Base-by-base conservation (phyloP, 2,329 filamentous ascomycete genomes). In the Decorospora gaudefroyi region DNA sequence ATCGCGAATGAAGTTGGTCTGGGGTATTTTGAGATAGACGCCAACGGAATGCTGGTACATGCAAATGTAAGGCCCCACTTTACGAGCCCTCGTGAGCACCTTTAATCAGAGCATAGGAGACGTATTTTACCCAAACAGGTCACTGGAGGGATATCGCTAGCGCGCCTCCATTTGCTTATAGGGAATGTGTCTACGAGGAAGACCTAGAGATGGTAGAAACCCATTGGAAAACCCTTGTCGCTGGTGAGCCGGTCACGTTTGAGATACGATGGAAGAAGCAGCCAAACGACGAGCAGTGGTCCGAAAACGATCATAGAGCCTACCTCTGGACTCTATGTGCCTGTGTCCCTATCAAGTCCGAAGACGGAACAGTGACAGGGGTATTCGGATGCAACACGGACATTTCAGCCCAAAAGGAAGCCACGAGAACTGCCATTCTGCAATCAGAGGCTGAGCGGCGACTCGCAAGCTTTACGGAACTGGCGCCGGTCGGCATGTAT, bases 251-350 rank as follows among this genome's bases (percentile, higher is more conserved):
- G 4, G 43, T 53, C 6, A 60, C 58, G 7, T 65, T 62, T 31
- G 61, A 65, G 30, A 58, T 64, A 46, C 43, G 59, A 31, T 65
- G 60, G 61, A 62, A 59, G 35, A 46, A 33, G 27, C 19, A 35
- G 9, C 6, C 25, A 17, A 23, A 25, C 2, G 9, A 32, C 29
- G 18, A 26, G 3, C 23, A 33, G 12, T 15, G 23, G 8, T 25
- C n/a, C 11, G 26, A 42, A 28, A 13, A 42, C 27, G 13, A 19
- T 15, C 6, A 29, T 15, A 26, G 52, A 18, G 6, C 41, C 31
- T 28, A 35, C 26, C 37, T 53, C 7, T 62, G 60, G 57, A 49
- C 62, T 4, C 43, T 61, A 5, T 51, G 51, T 12, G 50, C 55
- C 6, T 60, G 60, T 27, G 46, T 61, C 10, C 56, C 61, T 5